phyloP scores from a whole-genome alignment of 164 flowering plant genomes.

The Buxus sempervirens region DNA sequence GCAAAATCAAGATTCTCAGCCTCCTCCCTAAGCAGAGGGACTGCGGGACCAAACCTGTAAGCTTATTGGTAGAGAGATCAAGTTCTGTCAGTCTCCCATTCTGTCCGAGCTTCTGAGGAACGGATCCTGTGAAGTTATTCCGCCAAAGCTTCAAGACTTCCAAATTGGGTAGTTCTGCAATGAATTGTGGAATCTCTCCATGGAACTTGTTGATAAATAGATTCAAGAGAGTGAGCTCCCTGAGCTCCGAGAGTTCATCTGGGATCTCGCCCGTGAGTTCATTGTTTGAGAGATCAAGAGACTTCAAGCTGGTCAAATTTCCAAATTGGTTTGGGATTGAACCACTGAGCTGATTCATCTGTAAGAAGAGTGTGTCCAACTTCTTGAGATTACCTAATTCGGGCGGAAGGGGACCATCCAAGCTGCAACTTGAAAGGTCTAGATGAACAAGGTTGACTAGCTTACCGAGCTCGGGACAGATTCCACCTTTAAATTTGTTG shows the following conservation, averaged over 20 bases:
- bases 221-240: constrained; percentile 38
- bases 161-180: constrained; percentile 55
- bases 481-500: constrained; percentile 54
- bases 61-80: constrained; percentile 62
- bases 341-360: constrained; percentile 51
- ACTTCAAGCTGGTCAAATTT: constrained; percentile 42
- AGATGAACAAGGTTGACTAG: constrained; percentile 43
- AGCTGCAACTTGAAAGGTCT: constrained; percentile 50
- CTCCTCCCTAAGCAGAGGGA: constrained; percentile 48
- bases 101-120: constrained; percentile 34
- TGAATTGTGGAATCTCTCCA: constrained; percentile 53
- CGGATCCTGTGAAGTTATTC: constrained; percentile 47
- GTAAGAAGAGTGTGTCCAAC: constrained; percentile 59
- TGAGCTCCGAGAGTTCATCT: constrained; percentile 37
- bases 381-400: constrained; percentile 47
- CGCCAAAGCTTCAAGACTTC: constrained; percentile 62
- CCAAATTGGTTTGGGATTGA: constrained; percentile 50
- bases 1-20: constrained; percentile 43
- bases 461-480: constrained; percentile 56
- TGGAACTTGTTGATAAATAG: constrained; percentile 42
- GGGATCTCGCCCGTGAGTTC: constrained; percentile 58
- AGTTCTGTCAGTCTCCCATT: constrained; percentile 33
- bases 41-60: constrained; percentile 50
- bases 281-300: constrained; percentile 67
- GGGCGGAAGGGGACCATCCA: constrained; percentile 52